These are phyloP conservation scores for Haplosporangium sp. DNA, from an alignment of 371 early-diverging fungal genomes.

Conservation along the genomic window DNA sequence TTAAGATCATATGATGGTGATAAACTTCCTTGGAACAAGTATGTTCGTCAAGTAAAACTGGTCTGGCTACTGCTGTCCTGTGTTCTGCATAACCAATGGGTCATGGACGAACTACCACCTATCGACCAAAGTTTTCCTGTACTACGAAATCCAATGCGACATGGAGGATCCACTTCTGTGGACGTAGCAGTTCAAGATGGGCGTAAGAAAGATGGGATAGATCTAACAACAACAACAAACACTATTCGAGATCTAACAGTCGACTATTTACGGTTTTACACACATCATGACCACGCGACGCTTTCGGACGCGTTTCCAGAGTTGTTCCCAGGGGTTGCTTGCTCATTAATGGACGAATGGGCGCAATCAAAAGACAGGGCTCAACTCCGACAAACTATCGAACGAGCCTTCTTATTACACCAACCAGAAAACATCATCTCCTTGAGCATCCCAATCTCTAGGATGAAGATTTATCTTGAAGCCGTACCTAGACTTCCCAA, in stretches of 20 bases:
- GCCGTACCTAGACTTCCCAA: slow-evolving; percentile 11
- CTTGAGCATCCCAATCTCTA: slow-evolving; percentile 12
- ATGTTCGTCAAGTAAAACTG: slow-evolving; percentile 19
- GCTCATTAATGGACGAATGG: slow-evolving; percentile 30
- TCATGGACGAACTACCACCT: slow-evolving; percentile 26
- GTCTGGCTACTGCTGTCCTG: slow-evolving; percentile 25
- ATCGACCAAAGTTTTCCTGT: slow-evolving; percentile 7
- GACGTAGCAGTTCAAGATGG: background rate
- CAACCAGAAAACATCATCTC: slow-evolving; percentile 18
- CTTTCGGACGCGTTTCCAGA: slow-evolving; percentile 27
- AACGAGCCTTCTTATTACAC: slow-evolving; percentile 24
- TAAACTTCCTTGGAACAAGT: slow-evolving; percentile 18
- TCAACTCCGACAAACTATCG: slow-evolving; percentile 15
- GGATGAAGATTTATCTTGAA: slow-evolving; percentile 12
- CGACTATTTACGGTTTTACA: slow-evolving; percentile 31
- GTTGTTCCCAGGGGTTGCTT: slow-evolving; percentile 24
- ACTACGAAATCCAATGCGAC: slow-evolving; percentile 5
- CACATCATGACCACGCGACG: slow-evolving; percentile 19
- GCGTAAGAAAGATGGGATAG: no score
- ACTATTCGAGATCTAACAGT: slow-evolving; percentile 11
- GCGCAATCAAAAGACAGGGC: slow-evolving; percentile 13
- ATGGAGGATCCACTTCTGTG: background rate
- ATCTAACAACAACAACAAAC: background rate
- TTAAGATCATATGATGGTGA: slow-evolving; percentile 7
- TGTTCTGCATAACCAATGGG: slow-evolving; percentile 20